Percentiles rank a stretch among this genome's conserved stretches.
Conservation (phyloP, 2,329 filamentous ascomycete species). For the Phaeosphaeriaceae sp. region DNA sequence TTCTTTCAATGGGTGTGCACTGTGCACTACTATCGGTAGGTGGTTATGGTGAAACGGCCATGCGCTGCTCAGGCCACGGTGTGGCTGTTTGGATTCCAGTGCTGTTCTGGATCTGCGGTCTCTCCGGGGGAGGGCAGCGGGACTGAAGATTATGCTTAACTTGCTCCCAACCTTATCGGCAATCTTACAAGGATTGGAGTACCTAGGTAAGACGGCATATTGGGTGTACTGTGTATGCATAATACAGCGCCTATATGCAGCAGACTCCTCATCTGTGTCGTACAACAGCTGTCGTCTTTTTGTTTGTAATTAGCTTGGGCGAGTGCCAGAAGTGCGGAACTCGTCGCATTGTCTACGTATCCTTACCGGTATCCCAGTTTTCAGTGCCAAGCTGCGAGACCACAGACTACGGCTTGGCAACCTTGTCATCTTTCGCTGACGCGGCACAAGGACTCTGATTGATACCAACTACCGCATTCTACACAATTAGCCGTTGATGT, state of each 20-base stretch:
- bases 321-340: too few relatives aligned
- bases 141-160: constrained; percentile 46
- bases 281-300: too few relatives aligned
- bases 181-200: constrained; percentile 18
- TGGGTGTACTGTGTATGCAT: constrained; percentile 12
- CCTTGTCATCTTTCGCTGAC: constrained; percentile 34
- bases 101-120: constrained; percentile 6
- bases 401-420: too few relatives aligned
- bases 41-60: neutral
- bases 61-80: constrained; percentile 13
- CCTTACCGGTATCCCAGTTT: too few relatives aligned
- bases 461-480: constrained; percentile 24
- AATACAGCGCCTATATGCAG: neutral
- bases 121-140: constrained; percentile 32
- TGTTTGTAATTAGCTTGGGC: too few relatives aligned
- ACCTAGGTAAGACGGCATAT: too few relatives aligned
- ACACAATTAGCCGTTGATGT: constrained; percentile 21
- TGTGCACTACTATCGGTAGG: neutral
- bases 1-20: too few relatives aligned
- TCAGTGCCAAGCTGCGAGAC: too few relatives aligned
- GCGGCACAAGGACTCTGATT: constrained; percentile 32
- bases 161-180: constrained; percentile 45
- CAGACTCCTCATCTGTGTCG: too few relatives aligned
- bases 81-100: constrained; percentile 14
- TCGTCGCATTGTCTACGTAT: too few relatives aligned